phyloP scores from a whole-genome alignment of 495 filamentous ascomycete species.

The Endocarpon pusillum region DNA sequence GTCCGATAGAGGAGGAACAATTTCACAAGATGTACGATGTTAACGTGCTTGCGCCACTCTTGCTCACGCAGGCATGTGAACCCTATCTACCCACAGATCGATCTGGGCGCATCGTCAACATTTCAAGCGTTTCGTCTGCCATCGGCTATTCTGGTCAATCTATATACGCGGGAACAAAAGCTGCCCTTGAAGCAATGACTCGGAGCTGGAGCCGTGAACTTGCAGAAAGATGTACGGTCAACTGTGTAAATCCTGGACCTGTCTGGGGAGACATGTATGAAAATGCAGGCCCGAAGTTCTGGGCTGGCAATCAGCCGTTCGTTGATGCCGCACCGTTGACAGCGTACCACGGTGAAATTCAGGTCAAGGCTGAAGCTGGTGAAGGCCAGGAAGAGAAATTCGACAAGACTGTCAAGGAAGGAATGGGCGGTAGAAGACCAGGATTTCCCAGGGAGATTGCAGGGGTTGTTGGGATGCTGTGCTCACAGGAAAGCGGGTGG shows the following conservation, averaged over 20 bases:
- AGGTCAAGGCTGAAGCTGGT: constrained; percentile 23
- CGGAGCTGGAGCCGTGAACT: constrained; percentile 76
- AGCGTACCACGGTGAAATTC: constrained; percentile 16
- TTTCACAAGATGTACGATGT: constrained; percentile 59
- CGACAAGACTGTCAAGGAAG: constrained; percentile 36
- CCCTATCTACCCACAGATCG: constrained; percentile 59
- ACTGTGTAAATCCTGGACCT: constrained; percentile 77
- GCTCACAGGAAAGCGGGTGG: constrained; percentile 54
- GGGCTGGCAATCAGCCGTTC: constrained; percentile 37
- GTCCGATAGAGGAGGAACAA: constrained; percentile 31
- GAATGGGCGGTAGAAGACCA: constrained; percentile 47
- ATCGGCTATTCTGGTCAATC: constrained; percentile 54
- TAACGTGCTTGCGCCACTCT: constrained; percentile 75
- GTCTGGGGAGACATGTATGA: constrained; percentile 66
- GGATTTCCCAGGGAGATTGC: constrained; percentile 65
- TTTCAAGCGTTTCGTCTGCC: constrained; percentile 52
- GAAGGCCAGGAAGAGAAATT: constrained; percentile 43
- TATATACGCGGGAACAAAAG: constrained; percentile 81
- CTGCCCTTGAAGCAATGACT: constrained; percentile 82
- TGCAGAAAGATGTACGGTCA: constrained; percentile 61
- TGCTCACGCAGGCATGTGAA: constrained; percentile 53
- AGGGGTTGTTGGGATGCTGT: constrained; percentile 73
- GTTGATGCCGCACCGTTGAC: constrained; percentile 53
- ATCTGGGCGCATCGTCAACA: constrained; percentile 62
- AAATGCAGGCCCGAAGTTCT: constrained; percentile 34